Evolutionary conservation across 768 basidiomycete species (phyloP).

Genomic region (Phaffia tasmanica): DNA sequence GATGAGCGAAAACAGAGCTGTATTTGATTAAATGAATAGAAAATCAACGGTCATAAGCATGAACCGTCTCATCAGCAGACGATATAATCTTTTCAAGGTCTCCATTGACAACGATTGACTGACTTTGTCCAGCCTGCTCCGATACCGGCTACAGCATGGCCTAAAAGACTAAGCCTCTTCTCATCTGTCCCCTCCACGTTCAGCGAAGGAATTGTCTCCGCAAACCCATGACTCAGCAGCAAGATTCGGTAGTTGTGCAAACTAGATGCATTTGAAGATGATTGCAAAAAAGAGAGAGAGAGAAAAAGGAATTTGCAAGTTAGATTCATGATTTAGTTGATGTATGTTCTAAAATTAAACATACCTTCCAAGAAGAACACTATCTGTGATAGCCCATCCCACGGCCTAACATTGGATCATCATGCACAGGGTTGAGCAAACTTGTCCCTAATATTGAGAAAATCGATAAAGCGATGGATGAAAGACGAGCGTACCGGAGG

Average conservation of each 20-base stretch:
- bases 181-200: slow-evolving; percentile 10
- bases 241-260: slow-evolving; percentile 36
- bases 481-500: slow-evolving; percentile 28
- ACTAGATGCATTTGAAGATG: slow-evolving; percentile 25
- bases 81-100: background rate
- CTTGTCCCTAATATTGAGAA: slow-evolving; percentile 25
- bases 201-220: slow-evolving; percentile 27
- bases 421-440: slow-evolving; percentile 34
- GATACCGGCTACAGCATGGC: slow-evolving; percentile 35
- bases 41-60: background rate
- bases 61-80: background rate
- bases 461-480: background rate
- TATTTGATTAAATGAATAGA: background rate
- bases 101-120: slow-evolving; percentile 12
- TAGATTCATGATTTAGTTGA: too few relatives aligned
- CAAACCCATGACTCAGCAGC: slow-evolving; percentile 32
- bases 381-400: slow-evolving; percentile 38
- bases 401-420: slow-evolving; percentile 35
- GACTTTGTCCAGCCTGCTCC: slow-evolving; percentile 38
- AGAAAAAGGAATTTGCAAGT: too few relatives aligned
- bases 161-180: slow-evolving; percentile 31
- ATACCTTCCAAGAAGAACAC: slow-evolving; percentile 37
- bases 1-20: slow-evolving; percentile 61
- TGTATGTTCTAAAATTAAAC: too few relatives aligned
- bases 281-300: too few relatives aligned